These are phyloP conservation scores for Pulveroboletus sp. DNA, from an alignment of 768 basidiomycete genomes.

Conservation along the genomic window DNA sequence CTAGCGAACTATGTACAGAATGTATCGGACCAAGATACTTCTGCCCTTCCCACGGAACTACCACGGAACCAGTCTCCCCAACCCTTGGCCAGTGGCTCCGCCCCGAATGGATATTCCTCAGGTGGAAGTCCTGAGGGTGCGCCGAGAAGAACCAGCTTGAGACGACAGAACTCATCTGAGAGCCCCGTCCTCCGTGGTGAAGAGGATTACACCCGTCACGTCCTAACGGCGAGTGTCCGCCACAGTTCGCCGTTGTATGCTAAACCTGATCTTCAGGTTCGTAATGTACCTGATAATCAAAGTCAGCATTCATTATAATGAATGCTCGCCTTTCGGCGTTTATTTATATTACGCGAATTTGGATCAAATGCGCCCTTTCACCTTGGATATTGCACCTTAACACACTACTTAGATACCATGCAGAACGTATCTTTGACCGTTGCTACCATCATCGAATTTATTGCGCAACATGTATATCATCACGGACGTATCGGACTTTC, in stretches of 20 bases:
- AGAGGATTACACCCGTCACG: constrained; percentile 52
- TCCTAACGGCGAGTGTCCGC: constrained; percentile 44
- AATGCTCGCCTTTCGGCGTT: neutral
- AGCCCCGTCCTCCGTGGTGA: constrained; percentile 39
- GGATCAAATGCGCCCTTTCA: constrained; percentile 1
- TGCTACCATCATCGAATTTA: neutral
- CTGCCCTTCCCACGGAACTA: constrained; percentile 13
- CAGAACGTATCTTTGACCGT: constrained; percentile 2
- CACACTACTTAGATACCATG: constrained; percentile 16
- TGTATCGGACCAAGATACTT: constrained; percentile 17
- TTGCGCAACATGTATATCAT: constrained; percentile 16
- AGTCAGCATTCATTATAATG: constrained; percentile 30
- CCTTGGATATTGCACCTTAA: constrained; percentile 1
- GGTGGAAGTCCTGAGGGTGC: constrained; percentile 25
- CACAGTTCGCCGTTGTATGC: neutral
- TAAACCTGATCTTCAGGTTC: constrained; percentile 39
- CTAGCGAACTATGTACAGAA: constrained; percentile 41
- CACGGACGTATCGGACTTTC: constrained; percentile 16
- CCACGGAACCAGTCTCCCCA: constrained; percentile 29
- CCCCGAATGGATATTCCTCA: constrained; percentile 6
- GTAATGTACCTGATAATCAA: constrained; percentile 47
- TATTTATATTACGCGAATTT: constrained; percentile 8
- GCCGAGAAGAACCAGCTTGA: constrained; percentile 22
- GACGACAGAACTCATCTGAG: constrained; percentile 18
- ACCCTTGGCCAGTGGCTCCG: neutral